A percentile compares a stretch with the other conserved stretches of the same genome.
Conservation (phyloP, 805 yeast genomes). For the Candida fluviatilis region DNA sequence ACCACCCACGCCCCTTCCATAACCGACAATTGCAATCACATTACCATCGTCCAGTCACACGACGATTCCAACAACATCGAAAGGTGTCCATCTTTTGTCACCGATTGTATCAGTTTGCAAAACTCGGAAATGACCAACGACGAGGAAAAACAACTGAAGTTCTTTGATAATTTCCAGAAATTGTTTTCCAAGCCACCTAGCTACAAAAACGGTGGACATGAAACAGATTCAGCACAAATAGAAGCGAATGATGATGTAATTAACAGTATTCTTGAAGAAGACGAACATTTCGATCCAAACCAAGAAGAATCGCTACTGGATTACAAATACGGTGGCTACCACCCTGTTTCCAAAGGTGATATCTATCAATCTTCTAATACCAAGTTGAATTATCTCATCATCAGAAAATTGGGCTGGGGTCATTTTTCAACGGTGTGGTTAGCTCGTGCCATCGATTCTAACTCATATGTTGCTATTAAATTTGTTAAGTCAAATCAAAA, state of each 20-base stretch:
- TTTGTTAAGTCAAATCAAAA: constrained; percentile 52
- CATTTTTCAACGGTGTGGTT: constrained; percentile 73
- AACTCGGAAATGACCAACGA: constrained; percentile 36
- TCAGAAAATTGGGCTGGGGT: constrained; percentile 67
- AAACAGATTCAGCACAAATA: too few relatives aligned
- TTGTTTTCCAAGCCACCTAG: constrained; percentile 1
- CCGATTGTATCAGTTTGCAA: constrained; percentile 35
- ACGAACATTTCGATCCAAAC: constrained; percentile 20
- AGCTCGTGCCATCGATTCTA: constrained; percentile 28
- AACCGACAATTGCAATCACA: constrained; percentile 1
- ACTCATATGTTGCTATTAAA: constrained; percentile 56
- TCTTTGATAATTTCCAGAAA: constrained; percentile 54
- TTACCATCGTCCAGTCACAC: not conserved
- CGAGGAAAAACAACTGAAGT: constrained; percentile 7
- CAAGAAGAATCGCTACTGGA: constrained; percentile 50
- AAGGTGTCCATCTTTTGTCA: constrained; percentile 25
- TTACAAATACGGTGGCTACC: constrained; percentile 61
- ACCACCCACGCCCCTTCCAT: not conserved
- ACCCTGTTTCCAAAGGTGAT: constrained; percentile 57
- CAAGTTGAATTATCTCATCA: constrained; percentile 40
- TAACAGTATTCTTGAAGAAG: constrained; percentile 1
- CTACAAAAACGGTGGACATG: too few relatives aligned
- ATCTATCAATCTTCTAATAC: constrained; percentile 38
- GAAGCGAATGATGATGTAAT: constrained; percentile 5
- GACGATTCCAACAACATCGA: constrained; percentile 6